These are phyloP conservation scores for Xylariaceae sp. DNA, from an alignment of 2,329 filamentous ascomycete genomes.

Conservation along the genomic window DNA sequence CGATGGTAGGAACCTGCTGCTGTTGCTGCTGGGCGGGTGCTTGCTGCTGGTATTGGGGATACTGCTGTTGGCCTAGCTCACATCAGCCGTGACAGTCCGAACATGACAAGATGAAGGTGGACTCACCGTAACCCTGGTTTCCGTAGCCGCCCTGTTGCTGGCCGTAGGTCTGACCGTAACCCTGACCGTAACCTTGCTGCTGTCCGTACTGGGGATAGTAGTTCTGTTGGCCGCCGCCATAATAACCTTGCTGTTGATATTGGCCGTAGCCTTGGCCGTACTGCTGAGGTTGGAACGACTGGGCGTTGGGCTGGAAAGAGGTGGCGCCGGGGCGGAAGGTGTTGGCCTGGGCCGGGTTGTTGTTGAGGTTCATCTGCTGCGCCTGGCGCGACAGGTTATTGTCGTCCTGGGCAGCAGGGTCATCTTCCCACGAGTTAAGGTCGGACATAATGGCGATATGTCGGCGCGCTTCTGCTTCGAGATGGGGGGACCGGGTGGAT, in stretches of 20 bases:
- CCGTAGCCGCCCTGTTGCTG: conserved; percentile 39
- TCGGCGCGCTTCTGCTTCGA: conserved; percentile 8
- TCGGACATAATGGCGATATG: conserved; percentile 64
- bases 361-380: conserved; percentile 71
- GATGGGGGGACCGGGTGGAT: neutral
- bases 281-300: conserved; percentile 66
- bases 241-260: conserved; percentile 46
- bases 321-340: conserved; percentile 64
- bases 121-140: conserved; percentile 38
- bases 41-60: conserved; percentile 52
- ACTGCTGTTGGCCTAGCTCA: conserved; percentile 45
- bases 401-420: conserved; percentile 72
- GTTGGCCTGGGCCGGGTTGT: conserved; percentile 42
- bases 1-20: conserved; percentile 55
- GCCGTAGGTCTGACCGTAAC: conserved; percentile 49
- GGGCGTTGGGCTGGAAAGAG: conserved; percentile 69
- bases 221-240: conserved; percentile 45
- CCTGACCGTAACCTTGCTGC: conserved; percentile 49
- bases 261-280: conserved; percentile 59
- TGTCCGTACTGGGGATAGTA: conserved; percentile 55
- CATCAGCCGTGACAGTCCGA: conserved; percentile 1
- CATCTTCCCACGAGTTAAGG: conserved; percentile 94
- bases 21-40: conserved; percentile 42
- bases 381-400: conserved; percentile 68
- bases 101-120: neutral